phyloP scores from a whole-genome alignment of 441 rosid species.

The Gossypium lobatum region DNA sequence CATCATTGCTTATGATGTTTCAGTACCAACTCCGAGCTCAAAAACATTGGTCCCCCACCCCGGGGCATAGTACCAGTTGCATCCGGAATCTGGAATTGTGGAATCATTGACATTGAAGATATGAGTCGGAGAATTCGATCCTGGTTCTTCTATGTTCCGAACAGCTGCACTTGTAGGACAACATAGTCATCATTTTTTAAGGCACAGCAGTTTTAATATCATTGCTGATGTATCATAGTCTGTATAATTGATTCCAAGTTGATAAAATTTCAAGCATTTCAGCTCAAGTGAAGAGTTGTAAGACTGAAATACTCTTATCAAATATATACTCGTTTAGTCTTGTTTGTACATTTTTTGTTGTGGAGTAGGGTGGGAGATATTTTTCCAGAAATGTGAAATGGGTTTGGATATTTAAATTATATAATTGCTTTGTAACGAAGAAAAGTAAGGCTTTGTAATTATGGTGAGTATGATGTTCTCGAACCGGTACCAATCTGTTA shows the following conservation, averaged over 20 bases:
- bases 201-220: background rate
- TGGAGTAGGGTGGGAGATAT: too few species aligned
- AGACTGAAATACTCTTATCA: too few species aligned
- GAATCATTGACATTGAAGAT: background rate
- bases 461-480: too few species aligned
- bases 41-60: background rate
- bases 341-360: too few species aligned
- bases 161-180: background rate
- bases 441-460: too few species aligned
- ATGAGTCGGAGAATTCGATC: background rate
- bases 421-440: too few species aligned
- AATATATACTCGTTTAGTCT: too few species aligned
- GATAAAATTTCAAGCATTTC: background rate
- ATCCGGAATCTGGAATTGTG: background rate
- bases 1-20: background rate
- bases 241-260: background rate
- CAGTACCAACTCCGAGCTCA: background rate
- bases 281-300: background rate
- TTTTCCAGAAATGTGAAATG: too few species aligned
- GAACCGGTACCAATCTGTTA: too few species aligned
- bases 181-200: background rate
- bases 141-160: background rate
- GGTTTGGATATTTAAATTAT: too few species aligned
- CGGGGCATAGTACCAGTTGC: background rate
- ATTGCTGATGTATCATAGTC: conserved; percentile 1